These are phyloP conservation scores for Ogataea methanolica DNA, from an alignment of 805 yeast species.

Conservation along the genomic window DNA sequence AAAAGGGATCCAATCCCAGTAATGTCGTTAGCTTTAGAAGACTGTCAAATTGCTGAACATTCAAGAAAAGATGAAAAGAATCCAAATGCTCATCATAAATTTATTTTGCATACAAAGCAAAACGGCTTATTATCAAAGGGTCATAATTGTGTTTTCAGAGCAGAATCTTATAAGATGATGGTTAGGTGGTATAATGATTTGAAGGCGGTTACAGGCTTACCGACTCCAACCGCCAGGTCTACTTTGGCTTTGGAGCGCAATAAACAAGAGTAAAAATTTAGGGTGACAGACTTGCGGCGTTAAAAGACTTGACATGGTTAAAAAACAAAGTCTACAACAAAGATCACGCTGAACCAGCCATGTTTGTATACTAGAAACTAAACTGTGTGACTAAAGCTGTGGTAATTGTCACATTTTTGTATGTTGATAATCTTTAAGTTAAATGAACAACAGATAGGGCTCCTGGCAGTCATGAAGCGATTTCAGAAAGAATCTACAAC, in stretches of 20 bases:
- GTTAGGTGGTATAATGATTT: conserved; percentile 81
- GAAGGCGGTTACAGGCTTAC: conserved; percentile 57
- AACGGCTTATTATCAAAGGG: conserved; percentile 72
- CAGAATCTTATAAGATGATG: conserved; percentile 78
- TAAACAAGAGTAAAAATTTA: conserved; percentile 11
- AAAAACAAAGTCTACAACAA: no score
- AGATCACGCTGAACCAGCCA: no score
- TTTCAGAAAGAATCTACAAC: no score
- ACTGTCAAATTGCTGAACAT: conserved; percentile 80
- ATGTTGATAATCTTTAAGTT: no score
- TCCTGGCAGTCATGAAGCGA: no score
- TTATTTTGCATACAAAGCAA: conserved; percentile 72
- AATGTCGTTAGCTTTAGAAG: conserved; percentile 74
- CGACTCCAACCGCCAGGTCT: conserved; percentile 57
- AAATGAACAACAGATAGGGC: no score
- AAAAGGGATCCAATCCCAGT: conserved; percentile 78
- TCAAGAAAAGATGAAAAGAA: conserved; percentile 62
- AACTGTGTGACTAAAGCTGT: no score
- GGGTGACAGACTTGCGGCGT: no score
- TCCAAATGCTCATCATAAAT: conserved; percentile 59
- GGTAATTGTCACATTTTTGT: no score
- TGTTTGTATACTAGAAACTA: no score
- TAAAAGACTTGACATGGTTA: no score
- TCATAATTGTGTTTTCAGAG: conserved; percentile 92
- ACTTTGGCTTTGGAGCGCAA: conserved; percentile 35